Evolutionary conservation across 495 filamentous ascomycete species (phyloP).

Genomic region (Podospora conica): DNA sequence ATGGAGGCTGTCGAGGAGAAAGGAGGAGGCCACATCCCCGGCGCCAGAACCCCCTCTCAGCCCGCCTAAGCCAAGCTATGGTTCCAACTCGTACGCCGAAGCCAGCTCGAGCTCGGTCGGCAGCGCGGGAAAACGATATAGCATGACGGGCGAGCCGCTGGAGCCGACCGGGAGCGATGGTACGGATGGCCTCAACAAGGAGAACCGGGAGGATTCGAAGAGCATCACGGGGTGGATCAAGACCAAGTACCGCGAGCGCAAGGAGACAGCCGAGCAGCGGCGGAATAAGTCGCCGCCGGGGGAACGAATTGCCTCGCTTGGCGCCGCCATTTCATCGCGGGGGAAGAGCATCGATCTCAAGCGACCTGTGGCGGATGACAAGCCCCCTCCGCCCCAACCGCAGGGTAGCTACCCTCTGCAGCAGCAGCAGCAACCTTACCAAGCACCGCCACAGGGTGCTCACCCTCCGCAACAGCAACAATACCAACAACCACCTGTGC

Average conservation of each 20-base stretch:
- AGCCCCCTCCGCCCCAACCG: constrained; percentile 9
- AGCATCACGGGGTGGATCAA: constrained; percentile 81
- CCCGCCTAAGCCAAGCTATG: constrained; percentile 46
- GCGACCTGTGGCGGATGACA: constrained; percentile 23
- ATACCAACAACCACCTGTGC: neutral
- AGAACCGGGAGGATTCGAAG: constrained; percentile 52
- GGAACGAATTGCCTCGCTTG: constrained; percentile 23
- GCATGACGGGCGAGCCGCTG: constrained; percentile 50
- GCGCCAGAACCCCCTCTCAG: constrained; percentile 29
- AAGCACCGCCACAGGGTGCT: neutral
- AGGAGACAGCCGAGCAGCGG: constrained; percentile 58
- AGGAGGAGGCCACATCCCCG: constrained; percentile 36
- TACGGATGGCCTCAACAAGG: constrained; percentile 39
- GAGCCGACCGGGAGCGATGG: constrained; percentile 34
- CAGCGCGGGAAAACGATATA: constrained; percentile 50
- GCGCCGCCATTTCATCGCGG: constrained; percentile 25
- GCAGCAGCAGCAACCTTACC: neutral
- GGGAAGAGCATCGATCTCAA: constrained; percentile 42
- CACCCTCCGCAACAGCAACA: neutral
- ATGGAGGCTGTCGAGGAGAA: constrained; percentile 69
- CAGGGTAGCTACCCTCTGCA: neutral
- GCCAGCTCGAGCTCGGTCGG: constrained; percentile 64
- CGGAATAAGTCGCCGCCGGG: constrained; percentile 42
- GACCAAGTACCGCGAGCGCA: constrained; percentile 73
- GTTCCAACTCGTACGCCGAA: constrained; percentile 57